Percentiles rank a stretch among this genome's conserved stretches.
phyloP scores from a whole-genome alignment of 192 early-diverging fungal genomes.

The Podila clonocystis region DNA sequence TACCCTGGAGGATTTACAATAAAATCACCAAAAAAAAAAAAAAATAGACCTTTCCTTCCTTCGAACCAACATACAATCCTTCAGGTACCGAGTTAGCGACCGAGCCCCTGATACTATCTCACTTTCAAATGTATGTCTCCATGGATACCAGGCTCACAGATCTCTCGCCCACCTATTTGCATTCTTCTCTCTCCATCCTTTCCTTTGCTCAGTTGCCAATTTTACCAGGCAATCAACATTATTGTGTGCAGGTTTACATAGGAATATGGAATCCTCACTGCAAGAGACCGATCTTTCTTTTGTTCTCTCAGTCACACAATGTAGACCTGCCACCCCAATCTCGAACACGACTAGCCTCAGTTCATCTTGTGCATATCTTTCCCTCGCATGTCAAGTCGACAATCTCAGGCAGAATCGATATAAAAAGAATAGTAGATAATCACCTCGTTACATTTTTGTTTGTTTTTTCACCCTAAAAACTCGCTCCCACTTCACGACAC shows the following conservation, averaged over 20 bases:
- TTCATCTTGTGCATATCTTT: not conserved
- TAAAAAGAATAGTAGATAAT: not conserved
- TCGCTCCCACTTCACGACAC: not conserved
- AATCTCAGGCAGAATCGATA: not conserved
- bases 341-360: conserved; percentile 18
- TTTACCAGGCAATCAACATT: not conserved
- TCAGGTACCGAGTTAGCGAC: no score
- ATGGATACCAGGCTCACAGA: no score
- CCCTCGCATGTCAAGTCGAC: not conserved
- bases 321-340: conserved; percentile 1
- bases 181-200: not conserved
- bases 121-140: no score
- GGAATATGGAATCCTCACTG: conserved; percentile 22
- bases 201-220: not conserved
- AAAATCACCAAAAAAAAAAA: no score
- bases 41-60: no score
- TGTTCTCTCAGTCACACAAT: not conserved
- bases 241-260: not conserved
- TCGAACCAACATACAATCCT: no score
- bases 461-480: not conserved
- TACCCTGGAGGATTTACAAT: no score
- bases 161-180: not conserved
- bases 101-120: no score
- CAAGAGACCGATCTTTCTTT: not conserved
- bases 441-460: not conserved